Evolutionary conservation across 202 grass and related monocot species (phyloP).

Genomic region (Elaeis oleifera): DNA sequence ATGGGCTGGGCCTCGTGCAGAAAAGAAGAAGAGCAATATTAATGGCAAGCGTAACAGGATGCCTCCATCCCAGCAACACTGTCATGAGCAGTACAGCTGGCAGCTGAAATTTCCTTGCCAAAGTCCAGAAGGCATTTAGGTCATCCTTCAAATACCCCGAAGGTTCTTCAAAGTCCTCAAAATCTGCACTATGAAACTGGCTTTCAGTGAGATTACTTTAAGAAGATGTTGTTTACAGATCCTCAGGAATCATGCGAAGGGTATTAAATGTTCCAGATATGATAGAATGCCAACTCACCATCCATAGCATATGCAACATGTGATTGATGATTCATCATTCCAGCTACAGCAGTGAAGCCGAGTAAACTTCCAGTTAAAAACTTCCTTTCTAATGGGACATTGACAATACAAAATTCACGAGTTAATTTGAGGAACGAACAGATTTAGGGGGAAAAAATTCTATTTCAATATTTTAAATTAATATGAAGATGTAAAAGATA

Average conservation of each 20-base stretch:
- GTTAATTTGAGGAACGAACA: no score
- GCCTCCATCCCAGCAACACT: slow-evolving; percentile 51
- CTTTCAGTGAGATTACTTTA: no score
- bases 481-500: no score
- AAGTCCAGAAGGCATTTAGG: slow-evolving; percentile 34
- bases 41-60: slow-evolving; percentile 52
- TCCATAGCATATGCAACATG: slow-evolving; percentile 34
- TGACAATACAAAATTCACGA: no score
- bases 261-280: slow-evolving; percentile 1
- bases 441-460: no score
- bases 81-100: slow-evolving; percentile 56
- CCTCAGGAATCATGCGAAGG: neutral
- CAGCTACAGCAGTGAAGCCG: slow-evolving; percentile 20
- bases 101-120: slow-evolving; percentile 62
- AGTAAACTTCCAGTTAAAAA: slow-evolving; percentile 34
- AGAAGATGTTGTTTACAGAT: no score
- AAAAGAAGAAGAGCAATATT: slow-evolving; percentile 73
- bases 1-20: slow-evolving; percentile 56
- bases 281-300: slow-evolving; percentile 36
- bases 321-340: slow-evolving; percentile 27
- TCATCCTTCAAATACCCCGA: slow-evolving; percentile 32
- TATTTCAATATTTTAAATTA: no score
- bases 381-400: slow-evolving; percentile 22
- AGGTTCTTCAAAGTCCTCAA: slow-evolving; percentile 7
- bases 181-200: slow-evolving; percentile 20